phyloP scores from a whole-genome alignment of 1,284 basidiomycete genomes.

The Puccinia horiana region DNA sequence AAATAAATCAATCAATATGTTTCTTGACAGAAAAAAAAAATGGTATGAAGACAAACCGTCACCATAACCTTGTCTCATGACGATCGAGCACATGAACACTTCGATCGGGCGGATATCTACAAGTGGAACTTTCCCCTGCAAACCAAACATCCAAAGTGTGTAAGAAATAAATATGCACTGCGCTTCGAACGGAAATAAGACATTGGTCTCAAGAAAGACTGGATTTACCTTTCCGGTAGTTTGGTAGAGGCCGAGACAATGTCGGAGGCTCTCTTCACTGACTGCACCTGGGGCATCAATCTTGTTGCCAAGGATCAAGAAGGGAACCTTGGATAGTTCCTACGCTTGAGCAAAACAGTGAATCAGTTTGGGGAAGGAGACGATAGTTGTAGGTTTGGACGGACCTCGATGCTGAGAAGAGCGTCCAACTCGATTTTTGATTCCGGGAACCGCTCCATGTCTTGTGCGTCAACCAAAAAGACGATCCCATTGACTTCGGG shows the following conservation, averaged over 20 bases:
- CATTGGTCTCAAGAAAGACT: background rate
- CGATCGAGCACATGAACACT: conserved; percentile 99
- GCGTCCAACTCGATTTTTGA: conserved; percentile 96
- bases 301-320: conserved; percentile 99
- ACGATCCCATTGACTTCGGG: conserved; percentile 99
- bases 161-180: background rate
- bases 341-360: conserved; percentile 1
- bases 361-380: background rate
- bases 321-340: conserved; percentile 90
- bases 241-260: conserved; percentile 92
- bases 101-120: conserved; percentile 97
- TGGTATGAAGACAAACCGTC: conserved; percentile 67
- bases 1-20: background rate
- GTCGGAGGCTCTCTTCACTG: conserved; percentile 94
- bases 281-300: conserved; percentile 98
- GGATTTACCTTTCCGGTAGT: conserved; percentile 89
- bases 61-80: conserved; percentile 97
- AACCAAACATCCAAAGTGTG: background rate
- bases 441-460: conserved; percentile 92
- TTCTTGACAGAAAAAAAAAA: background rate
- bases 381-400: background rate
- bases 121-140: conserved; percentile 90
- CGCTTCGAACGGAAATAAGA: background rate
- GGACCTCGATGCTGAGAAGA: conserved; percentile 79
- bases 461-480: conserved; percentile 96